phyloP scores from a whole-genome alignment of 2,329 filamentous ascomycete genomes.

The Didymella arachidicola region DNA sequence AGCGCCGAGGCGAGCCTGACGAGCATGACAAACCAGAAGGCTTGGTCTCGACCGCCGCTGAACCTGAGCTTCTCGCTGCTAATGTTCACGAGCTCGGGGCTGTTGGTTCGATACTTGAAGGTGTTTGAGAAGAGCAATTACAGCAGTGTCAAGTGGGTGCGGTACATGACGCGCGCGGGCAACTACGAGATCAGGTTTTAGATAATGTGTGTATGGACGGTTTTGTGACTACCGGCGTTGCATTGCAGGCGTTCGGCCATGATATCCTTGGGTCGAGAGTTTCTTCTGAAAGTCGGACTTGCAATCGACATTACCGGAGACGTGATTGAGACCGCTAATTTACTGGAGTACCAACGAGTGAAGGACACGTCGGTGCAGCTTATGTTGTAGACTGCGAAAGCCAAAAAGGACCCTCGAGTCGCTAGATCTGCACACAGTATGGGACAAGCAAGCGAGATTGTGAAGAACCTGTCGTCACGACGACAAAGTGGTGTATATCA shows the following conservation, averaged over 20 bases:
- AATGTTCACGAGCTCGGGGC: conserved; percentile 96
- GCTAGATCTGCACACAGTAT: neutral
- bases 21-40: conserved; percentile 97
- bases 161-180: conserved; percentile 97
- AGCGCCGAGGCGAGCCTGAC: conserved; percentile 92
- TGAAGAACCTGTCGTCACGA: conserved; percentile 6
- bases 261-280: conserved; percentile 14
- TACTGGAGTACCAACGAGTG: neutral
- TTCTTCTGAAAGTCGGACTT: neutral
- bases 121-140: conserved; percentile 99
- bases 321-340: neutral
- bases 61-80: conserved; percentile 91
- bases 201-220: conserved; percentile 1
- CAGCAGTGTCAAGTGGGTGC: conserved; percentile 97
- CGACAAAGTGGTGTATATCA: neutral
- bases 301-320: neutral
- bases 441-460: neutral
- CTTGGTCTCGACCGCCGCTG: conserved; percentile 92
- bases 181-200: conserved; percentile 82
- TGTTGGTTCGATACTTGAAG: conserved; percentile 93
- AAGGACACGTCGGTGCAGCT: neutral
- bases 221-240: conserved; percentile 13
- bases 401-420: neutral
- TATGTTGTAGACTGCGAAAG: neutral
- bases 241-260: conserved; percentile 22